Evolutionary conservation across 371 early-diverging fungal species (phyloP), one percentile per base, ranked within the genome.

Genomic region (Smittium mucronatum): DNA sequence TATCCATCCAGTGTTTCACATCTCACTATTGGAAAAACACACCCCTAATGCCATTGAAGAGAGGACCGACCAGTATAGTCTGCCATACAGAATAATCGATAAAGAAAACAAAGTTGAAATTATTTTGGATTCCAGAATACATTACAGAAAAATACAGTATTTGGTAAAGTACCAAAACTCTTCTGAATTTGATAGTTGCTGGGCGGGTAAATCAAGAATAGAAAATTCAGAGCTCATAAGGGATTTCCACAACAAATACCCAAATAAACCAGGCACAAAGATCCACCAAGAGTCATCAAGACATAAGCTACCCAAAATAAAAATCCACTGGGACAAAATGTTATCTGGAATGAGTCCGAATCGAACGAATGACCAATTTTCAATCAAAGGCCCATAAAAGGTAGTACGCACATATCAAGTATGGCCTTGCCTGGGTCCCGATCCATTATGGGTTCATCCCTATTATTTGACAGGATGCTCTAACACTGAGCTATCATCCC

Each of bases 131-230:
- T 61, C 36, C 16, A 5, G 67, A 67, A 57, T 29, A 36, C 36
- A 34, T 16, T 57, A 67, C n/a, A 28, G 34, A 5, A 67, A 67
- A n/a, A 5, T 57, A 29, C 29, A 67, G 25, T 67, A 67, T 34
- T 67, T 67, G n/a, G 67, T 67, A 0, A 31, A 65, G 0, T 79
- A 76, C 77, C 29, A 71, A 31, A 70, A 70, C 47, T 69, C 66
- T 31, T 57, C 5, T 34, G 5, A 29, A 11, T 16, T 8, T 28
- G 63, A 67, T 16, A 26, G 63, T 11, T 11, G 16, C 34, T 67
- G 67, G 67, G 29, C 16, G 32, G 58, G 16, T 36, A 61, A 34
- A 29, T 28, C 28, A 34, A 36, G 32, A 28, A 57, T 67, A 67
- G n/a, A 2, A 5, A 16, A 34, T 67, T 11, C 5, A 11, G 30